Evolutionary conservation across 2,329 filamentous ascomycete genomes (phyloP).

Genomic region (Myriosclerotinia duriaeana): DNA sequence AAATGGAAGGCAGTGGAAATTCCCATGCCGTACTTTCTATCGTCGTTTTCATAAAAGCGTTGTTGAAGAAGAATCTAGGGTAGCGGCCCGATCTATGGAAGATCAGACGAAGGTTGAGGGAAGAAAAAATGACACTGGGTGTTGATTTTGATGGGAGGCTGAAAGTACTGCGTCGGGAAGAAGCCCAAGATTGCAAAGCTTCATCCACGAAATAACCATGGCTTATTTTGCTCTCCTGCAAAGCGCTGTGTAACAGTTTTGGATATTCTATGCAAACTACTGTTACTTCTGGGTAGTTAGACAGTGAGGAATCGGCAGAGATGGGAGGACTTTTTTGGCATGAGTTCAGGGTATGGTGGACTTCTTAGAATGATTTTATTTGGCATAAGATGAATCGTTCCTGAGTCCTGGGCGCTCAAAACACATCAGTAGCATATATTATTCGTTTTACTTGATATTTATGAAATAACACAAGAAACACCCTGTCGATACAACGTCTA

Average conservation of each 20-base stretch:
- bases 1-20: too few relatives aligned
- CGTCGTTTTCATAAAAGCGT: not conserved
- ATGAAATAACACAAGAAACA: too few relatives aligned
- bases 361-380: too few relatives aligned
- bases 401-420: not conserved
- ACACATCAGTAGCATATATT: not conserved
- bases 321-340: not conserved
- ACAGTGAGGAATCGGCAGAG: not conserved
- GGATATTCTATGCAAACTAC: not conserved
- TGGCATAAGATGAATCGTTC: not conserved
- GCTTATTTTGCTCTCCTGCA: too few relatives aligned
- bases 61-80: not conserved
- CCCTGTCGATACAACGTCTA: too few relatives aligned
- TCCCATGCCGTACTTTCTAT: not conserved
- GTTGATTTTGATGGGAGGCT: not conserved
- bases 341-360: too few relatives aligned
- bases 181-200: not conserved
- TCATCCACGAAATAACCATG: not conserved
- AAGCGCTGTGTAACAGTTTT: not conserved
- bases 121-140: not conserved
- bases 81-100: too few relatives aligned
- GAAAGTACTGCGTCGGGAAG: not conserved
- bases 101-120: not conserved
- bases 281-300: not conserved
- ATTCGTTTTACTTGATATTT: too few relatives aligned